phyloP scores from a whole-genome alignment of 768 basidiomycete genomes.

The Mycena epipterygia region DNA sequence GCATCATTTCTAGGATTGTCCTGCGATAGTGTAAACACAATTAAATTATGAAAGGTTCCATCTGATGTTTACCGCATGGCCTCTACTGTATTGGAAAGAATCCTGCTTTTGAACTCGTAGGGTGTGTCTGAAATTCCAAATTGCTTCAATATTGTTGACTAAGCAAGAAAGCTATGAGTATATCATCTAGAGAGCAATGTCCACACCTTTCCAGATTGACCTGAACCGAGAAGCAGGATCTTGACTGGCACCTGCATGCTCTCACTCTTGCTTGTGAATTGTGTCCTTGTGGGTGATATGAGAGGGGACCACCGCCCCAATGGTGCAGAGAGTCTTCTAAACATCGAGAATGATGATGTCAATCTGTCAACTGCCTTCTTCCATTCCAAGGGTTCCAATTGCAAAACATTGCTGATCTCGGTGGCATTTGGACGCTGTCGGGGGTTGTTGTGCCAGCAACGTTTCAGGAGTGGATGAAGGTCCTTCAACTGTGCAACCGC shows the following conservation, averaged over 20 bases:
- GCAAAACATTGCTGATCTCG: constrained; percentile 11
- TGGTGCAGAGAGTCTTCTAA: constrained; percentile 5
- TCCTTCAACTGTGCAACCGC: constrained; percentile 9
- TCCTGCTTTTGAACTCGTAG: neutral
- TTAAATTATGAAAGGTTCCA: neutral
- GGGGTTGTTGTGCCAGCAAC: constrained; percentile 12
- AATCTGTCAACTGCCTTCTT: constrained; percentile 9
- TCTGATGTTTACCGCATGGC: constrained; percentile 15
- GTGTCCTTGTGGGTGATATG: constrained; percentile 10
- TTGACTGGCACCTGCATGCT: constrained; percentile 2
- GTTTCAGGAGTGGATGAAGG: constrained; percentile 12
- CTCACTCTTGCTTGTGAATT: constrained; percentile 14
- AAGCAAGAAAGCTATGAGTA: constrained; percentile 4
- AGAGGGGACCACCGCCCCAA: constrained; percentile 8
- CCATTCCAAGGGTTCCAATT: constrained; percentile 15
- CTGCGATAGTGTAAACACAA: constrained; percentile 5
- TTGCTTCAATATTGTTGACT: constrained; percentile 14
- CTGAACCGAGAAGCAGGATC: constrained; percentile 8
- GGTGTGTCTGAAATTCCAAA: constrained; percentile 1
- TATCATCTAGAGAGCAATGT: constrained; percentile 5
- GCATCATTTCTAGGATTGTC: constrained; percentile 7
- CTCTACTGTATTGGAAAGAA: neutral
- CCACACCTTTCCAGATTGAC: constrained; percentile 11
- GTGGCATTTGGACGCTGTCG: constrained; percentile 14
- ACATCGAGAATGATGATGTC: constrained; percentile 9